Percentiles rank a stretch among this genome's conserved stretches.
Evolutionary conservation across 1,139 yeast species (phyloP).

Genomic region (Diutina ranongensis): DNA sequence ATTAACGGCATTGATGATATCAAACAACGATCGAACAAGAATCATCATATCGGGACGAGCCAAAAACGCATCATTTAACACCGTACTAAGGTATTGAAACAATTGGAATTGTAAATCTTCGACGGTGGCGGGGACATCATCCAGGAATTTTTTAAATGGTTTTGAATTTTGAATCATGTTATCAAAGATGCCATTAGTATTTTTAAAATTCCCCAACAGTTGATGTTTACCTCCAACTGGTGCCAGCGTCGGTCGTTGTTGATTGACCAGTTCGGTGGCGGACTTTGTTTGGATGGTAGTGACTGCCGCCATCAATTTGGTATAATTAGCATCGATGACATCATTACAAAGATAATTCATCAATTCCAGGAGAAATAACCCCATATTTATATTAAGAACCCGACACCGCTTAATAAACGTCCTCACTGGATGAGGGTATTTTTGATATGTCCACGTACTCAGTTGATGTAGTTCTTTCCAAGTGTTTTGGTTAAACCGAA

Average conservation of each 20-base stretch:
- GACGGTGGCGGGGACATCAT: not conserved
- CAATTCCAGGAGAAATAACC: conserved; percentile 44
- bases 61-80: not conserved
- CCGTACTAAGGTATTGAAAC: not conserved
- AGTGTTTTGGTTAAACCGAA: conserved; percentile 30
- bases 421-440: conserved; percentile 37
- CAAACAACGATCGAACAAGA: not conserved
- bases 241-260: no score
- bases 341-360: conserved; percentile 47
- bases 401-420: conserved; percentile 43
- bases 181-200: not conserved
- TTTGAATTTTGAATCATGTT: not conserved
- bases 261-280: not conserved
- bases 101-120: not conserved
- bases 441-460: conserved; percentile 49
- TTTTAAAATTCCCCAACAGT: not conserved
- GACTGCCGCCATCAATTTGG: conserved; percentile 22
- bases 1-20: not conserved
- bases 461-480: not conserved
- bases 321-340: conserved; percentile 50
- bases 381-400: conserved; percentile 50
- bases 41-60: not conserved
- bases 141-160: not conserved
- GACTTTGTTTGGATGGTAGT: not conserved
- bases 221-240: not conserved